Evolutionary conservation across 192 early-diverging fungal species (phyloP).

Genomic region (Coemansia sp.): DNA sequence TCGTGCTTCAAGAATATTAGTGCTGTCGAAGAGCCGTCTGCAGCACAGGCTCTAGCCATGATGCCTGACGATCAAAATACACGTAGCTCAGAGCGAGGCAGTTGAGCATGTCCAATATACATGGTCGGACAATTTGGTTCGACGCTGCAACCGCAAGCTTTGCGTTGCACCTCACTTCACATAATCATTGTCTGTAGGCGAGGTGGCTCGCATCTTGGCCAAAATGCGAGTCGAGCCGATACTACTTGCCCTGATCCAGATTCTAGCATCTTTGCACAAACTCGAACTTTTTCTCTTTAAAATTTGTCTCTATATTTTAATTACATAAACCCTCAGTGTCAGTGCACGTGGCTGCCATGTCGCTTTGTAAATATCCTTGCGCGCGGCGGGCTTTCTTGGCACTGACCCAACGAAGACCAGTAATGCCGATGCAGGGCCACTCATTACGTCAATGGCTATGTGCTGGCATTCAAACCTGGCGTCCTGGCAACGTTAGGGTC

Average conservation of each 20-base stretch:
- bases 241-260: not conserved
- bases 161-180: not conserved
- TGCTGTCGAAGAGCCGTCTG: too few species aligned
- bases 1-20: too few species aligned
- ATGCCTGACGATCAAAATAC: too few species aligned
- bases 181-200: not conserved
- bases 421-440: not conserved
- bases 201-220: slow-evolving; percentile 1
- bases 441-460: not conserved
- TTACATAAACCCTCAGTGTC: not conserved
- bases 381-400: not conserved
- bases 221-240: not conserved
- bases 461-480: not conserved
- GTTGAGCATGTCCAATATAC: not conserved
- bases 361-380: not conserved
- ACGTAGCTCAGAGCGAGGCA: too few species aligned
- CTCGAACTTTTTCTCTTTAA: not conserved
- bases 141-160: not conserved
- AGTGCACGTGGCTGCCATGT: not conserved
- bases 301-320: not conserved
- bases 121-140: not conserved
- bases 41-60: too few species aligned
- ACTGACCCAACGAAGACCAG: not conserved
- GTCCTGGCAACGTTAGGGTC: not conserved
- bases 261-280: not conserved